Percentiles rank a stretch among this genome's conserved stretches.
Evolutionary conservation across 2,329 filamentous ascomycete genomes (phyloP).

Genomic region (Bipolaris zeicola): DNA sequence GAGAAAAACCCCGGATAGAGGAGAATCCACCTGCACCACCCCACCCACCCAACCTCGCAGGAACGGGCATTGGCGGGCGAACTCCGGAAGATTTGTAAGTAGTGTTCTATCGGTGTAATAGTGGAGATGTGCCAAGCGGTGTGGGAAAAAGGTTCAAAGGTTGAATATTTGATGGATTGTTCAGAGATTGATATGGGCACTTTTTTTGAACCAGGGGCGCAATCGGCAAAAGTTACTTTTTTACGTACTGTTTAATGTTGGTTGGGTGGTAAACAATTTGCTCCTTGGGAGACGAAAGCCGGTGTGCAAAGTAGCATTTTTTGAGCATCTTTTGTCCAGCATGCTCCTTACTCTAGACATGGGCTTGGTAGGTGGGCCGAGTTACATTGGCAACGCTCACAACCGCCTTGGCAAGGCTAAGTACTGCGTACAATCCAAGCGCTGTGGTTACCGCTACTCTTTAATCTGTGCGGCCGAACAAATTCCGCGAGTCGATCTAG

Average conservation of each 20-base stretch:
- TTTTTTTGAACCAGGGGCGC: not conserved
- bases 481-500: slow-evolving; percentile 9
- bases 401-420: slow-evolving; percentile 2
- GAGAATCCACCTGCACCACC: not conserved
- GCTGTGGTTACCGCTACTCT: not conserved
- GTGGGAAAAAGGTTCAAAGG: not conserved
- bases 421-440: not conserved
- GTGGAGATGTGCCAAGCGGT: not conserved
- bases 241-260: not conserved
- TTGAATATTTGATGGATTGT: not conserved
- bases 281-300: not conserved
- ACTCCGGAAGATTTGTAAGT: not conserved
- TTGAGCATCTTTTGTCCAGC: not conserved
- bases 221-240: not conserved
- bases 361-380: not conserved
- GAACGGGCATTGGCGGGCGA: not conserved
- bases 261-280: not conserved
- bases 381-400: not conserved
- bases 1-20: not conserved
- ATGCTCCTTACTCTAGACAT: not conserved
- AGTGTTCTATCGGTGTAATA: not conserved
- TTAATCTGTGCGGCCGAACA: slow-evolving; percentile 7
- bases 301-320: not conserved
- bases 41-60: not conserved
- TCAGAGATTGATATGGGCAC: not conserved